Evolutionary conservation across 2,329 filamentous ascomycete species (phyloP), one percentile per base, ranked within the genome.

Genomic region (Aspergillus caelatus): DNA sequence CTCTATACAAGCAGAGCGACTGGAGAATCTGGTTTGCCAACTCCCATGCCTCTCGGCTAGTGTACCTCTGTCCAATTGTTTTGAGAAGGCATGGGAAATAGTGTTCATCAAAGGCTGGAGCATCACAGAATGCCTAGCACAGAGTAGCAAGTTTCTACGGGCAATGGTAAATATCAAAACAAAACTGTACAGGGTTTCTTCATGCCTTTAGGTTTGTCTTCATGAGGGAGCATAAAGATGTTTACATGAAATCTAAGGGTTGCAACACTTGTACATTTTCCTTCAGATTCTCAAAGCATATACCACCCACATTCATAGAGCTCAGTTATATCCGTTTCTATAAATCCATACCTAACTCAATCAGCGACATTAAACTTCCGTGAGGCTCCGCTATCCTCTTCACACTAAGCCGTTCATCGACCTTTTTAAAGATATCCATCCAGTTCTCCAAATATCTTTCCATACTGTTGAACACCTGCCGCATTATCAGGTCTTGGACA

Each of bases 361-460:
- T 28, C 26, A 52, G 7, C 4, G 68, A 60, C 68, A 71, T 65
- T 12, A 63, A 61, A 34, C 70, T 71, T 28, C 68, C 71, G 12
- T 57, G n/a, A 14, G 70, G 71, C 50, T 71, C 60, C 14, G 60
- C 56, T 12, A 67, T 56, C 10, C 58, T 60, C 55, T 61, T 63
- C 26, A 72, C 36, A 26, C 21, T 32, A 45, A 70, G 71, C 65
- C 67, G 67, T 12, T 52, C 36, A 64, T 73, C 72, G 2, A 68
- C 71, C 34, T 59, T 59, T 28, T 46, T 65, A 14, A 79, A 65
- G 26, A 79, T 45, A 0, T 62, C 62, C 48, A 67, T 70, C 74
- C 75, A 79, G 19, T 78, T 75, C 0, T 66, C 69, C 41, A 75
- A 32, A 11, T 74, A 72, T n/a, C 78, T 66, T 63, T 80, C 78